Conservation (phyloP, 768 basidiomycete species). For the Lactifluus hygrophoroides region DNA sequence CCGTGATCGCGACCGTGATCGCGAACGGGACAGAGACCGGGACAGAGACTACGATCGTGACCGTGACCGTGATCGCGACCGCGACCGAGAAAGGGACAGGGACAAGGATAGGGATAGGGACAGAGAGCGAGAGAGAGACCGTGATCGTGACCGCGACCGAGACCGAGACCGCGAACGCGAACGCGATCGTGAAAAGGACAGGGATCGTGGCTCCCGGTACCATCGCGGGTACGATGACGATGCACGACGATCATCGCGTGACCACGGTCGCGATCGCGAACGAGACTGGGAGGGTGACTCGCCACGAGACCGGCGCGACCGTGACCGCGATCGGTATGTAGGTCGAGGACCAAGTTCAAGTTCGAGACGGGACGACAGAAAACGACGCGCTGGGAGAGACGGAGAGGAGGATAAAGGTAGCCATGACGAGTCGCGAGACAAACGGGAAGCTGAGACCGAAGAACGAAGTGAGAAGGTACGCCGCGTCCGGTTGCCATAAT, state of each 20-base stretch:
- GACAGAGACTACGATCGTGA: constrained; percentile 17
- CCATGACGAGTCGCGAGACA: constrained; percentile 27
- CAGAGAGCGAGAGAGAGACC: constrained; percentile 26
- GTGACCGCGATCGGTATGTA: constrained; percentile 36
- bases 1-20: constrained; percentile 24
- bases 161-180: constrained; percentile 20
- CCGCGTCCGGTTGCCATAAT: neutral
- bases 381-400: constrained; percentile 32
- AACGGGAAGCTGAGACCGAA: constrained; percentile 34
- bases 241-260: constrained; percentile 19
- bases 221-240: constrained; percentile 15
- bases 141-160: constrained; percentile 21
- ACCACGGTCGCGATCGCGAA: constrained; percentile 25
- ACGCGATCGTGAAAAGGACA: constrained; percentile 11
- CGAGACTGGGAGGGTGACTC: constrained; percentile 24
- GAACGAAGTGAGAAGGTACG: constrained; percentile 46
- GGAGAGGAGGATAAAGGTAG: constrained; percentile 47
- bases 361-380: constrained; percentile 47
- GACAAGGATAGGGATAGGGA: constrained; percentile 25
- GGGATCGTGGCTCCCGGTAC: constrained; percentile 21
- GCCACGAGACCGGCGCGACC: constrained; percentile 27
- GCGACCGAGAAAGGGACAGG: constrained; percentile 28
- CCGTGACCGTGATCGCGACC: constrained; percentile 12
- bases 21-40: constrained; percentile 19
- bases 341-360: constrained; percentile 51